A percentile compares a stretch with the other conserved stretches of the same genome.
phyloP scores from a whole-genome alignment of 2,329 filamentous ascomycete genomes.

The Xylariaceae sp. region DNA sequence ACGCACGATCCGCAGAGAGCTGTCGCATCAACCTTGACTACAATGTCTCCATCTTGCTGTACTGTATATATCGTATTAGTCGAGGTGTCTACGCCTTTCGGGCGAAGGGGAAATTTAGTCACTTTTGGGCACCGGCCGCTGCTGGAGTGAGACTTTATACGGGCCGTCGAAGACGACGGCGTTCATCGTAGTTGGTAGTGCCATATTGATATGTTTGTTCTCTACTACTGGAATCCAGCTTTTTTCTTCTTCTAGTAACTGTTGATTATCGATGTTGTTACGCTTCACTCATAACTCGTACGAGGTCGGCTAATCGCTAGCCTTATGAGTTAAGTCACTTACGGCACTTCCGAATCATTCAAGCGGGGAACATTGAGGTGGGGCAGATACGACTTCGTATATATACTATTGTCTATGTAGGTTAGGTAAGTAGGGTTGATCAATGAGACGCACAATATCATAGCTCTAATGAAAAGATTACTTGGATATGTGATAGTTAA shows the following conservation, averaged over 20 bases:
- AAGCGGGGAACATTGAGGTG: too few relatives aligned
- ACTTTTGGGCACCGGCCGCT: constrained; percentile 74
- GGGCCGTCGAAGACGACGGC: constrained; percentile 87
- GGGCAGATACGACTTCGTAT: too few relatives aligned
- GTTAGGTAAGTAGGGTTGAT: too few relatives aligned
- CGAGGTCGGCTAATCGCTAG: too few relatives aligned
- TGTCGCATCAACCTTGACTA: constrained; percentile 81
- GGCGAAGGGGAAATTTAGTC: constrained; percentile 24
- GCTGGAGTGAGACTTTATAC: constrained; percentile 73
- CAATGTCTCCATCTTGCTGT: constrained; percentile 70
- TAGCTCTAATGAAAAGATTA: too few relatives aligned
- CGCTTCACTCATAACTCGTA: too few relatives aligned
- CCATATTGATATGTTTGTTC: constrained; percentile 30
- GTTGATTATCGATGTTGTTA: not conserved
- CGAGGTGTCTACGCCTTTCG: constrained; percentile 2
- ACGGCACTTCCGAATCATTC: too few relatives aligned
- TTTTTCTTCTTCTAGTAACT: too few relatives aligned
- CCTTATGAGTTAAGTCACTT: too few relatives aligned
- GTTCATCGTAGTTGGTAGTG: constrained; percentile 67
- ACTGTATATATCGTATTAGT: constrained; percentile 47
- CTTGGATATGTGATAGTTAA: too few relatives aligned
- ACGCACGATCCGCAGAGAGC: constrained; percentile 85
- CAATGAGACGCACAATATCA: too few relatives aligned
- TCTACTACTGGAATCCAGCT: not conserved
- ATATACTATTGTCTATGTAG: too few relatives aligned